Conservation (phyloP, 1,284 basidiomycete species). For the Agaricales sp. region DNA sequence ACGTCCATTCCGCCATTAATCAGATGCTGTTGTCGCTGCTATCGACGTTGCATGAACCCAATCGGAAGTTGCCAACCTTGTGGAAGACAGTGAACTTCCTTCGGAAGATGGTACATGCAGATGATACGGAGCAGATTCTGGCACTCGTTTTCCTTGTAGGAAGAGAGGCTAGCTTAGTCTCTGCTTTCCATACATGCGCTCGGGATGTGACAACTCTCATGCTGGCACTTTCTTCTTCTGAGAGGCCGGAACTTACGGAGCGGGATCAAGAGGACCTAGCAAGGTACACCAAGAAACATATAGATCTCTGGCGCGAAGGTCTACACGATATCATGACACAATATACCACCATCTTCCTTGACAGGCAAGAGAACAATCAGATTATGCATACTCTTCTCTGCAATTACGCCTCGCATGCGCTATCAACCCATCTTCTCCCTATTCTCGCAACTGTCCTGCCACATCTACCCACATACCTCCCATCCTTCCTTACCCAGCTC, state of each 20-base stretch:
- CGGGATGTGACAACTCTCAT: not conserved
- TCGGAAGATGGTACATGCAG: conserved; percentile 49
- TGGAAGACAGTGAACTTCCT: conserved; percentile 85
- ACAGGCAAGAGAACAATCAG: conserved; percentile 26
- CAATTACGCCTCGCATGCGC: conserved; percentile 39
- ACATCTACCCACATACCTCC: conserved; percentile 50
- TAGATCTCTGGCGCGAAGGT: conserved; percentile 87
- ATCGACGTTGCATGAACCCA: conserved; percentile 69
- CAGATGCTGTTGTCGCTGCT: conserved; percentile 75
- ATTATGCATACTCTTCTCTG: conserved; percentile 39
- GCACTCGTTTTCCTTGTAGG: conserved; percentile 62
- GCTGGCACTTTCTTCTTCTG: not conserved
- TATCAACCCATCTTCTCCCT: conserved; percentile 47
- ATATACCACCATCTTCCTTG: conserved; percentile 84
- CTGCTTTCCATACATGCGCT: not conserved
- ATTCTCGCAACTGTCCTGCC: conserved; percentile 49
- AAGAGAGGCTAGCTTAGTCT: conserved; percentile 20
- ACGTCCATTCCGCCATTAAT: conserved; percentile 66
- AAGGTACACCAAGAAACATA: conserved; percentile 75
- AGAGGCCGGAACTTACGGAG: conserved; percentile 25
- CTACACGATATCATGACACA: conserved; percentile 89
- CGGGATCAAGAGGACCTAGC: conserved; percentile 61
- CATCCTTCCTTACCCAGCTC: conserved; percentile 82
- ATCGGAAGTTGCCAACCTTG: conserved; percentile 76
- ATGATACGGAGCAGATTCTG: conserved; percentile 43